Evolutionary conservation across 148 eudicot genomes (phyloP).

Genomic region (Pharnaceum exiguum): DNA sequence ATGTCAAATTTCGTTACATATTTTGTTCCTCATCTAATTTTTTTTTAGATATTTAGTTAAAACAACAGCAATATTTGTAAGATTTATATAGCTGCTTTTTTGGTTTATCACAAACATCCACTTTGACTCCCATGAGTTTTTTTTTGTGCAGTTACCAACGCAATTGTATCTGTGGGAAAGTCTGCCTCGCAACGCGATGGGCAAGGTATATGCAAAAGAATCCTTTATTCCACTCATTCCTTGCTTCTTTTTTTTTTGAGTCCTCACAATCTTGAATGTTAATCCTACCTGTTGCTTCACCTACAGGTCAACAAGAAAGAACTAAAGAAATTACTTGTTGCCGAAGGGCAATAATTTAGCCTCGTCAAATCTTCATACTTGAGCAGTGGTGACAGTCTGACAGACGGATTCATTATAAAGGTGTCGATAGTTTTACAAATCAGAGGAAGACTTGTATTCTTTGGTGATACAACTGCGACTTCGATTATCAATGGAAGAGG

Average conservation of each 20-base stretch:
- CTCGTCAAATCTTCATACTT: neutral
- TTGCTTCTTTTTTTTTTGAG: neutral
- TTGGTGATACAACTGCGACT: too few species aligned
- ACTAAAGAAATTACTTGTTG: constrained; percentile 43
- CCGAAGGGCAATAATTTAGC: constrained; percentile 21
- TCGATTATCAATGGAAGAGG: too few species aligned
- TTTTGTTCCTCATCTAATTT: too few species aligned
- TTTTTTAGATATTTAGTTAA: too few species aligned
- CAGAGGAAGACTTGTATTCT: too few species aligned
- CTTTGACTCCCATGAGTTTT: neutral
- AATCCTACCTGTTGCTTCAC: neutral
- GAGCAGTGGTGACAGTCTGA: too few species aligned
- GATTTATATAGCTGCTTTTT: too few species aligned
- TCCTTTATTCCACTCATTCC: neutral
- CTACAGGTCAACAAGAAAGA: constrained; percentile 87
- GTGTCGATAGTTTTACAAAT: too few species aligned
- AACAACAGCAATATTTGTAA: too few species aligned
- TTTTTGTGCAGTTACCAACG: constrained; percentile 70
- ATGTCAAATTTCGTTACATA: too few species aligned
- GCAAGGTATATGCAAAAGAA: constrained; percentile 57
- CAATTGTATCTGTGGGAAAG: constrained; percentile 72
- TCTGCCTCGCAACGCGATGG: constrained; percentile 98
- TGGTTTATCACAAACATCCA: neutral
- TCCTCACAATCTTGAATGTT: neutral
- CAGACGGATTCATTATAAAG: too few species aligned